Percentiles rank a stretch among this genome's conserved stretches.
Evolutionary conservation across 371 early-diverging fungal species (phyloP).

Genomic region (Dinochytrium kinnereticum): DNA sequence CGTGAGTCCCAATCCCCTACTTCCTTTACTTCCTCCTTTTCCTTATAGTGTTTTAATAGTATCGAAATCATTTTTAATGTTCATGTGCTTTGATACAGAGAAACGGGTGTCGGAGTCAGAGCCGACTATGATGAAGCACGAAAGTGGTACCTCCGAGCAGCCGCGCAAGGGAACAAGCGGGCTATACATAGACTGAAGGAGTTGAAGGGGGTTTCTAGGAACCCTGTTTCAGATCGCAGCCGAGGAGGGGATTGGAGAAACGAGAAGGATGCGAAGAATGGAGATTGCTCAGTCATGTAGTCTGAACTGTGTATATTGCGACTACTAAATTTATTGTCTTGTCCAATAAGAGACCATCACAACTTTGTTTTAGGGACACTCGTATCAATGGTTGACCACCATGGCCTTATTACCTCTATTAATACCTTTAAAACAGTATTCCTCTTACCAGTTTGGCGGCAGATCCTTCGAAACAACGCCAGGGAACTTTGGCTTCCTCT

Average conservation of each 20-base stretch:
- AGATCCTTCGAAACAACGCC: conserved; percentile 8
- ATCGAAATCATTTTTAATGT: too few relatives aligned
- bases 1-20: background rate
- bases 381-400: background rate
- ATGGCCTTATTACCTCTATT: background rate
- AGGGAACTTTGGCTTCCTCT: conserved; percentile 18
- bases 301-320: background rate
- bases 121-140: conserved; percentile 15
- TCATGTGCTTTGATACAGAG: background rate
- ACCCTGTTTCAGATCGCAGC: background rate
- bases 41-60: background rate
- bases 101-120: conserved; percentile 20
- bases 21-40: background rate
- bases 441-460: conserved; percentile 6
- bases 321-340: too few relatives aligned
- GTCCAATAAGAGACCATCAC: background rate
- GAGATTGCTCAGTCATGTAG: conserved; percentile 20
- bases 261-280: conserved; percentile 21
- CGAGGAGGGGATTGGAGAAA: conserved; percentile 17
- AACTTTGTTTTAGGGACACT: background rate
- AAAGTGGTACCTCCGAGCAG: conserved; percentile 19
- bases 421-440: background rate
- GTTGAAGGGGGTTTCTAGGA: conserved; percentile 1
- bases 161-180: conserved; percentile 20
- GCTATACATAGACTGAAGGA: conserved; percentile 21